Base-by-base conservation (phyloP, 2,329 filamentous ascomycete species). In the Monilinia vaccinii-corymbosi region DNA sequence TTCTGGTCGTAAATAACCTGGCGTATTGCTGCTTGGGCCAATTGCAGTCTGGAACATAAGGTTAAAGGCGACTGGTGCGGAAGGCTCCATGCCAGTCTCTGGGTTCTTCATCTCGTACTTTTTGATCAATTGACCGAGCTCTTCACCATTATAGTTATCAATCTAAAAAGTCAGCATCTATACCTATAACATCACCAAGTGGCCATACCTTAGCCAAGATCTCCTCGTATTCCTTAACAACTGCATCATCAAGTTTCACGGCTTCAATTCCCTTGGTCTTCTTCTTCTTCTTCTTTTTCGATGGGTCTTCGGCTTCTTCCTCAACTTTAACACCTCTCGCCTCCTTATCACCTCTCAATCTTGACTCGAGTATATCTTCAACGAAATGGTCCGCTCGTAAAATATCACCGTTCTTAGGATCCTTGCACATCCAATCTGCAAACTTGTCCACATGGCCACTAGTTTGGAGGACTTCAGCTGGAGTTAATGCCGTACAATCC, bases 31-130 rank as follows among this genome's bases (percentile, higher is more conserved):
- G 77, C 89, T 95, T 60, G 93, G 92, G 63, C 94, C 94, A 72
- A 99, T 97, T 40, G 89, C 81, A 46, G 93, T 97, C 75, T 93
- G 87, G 81, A 97, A 99, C 94, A 99, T 99, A 71, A 99, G 85
- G 78, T 99, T 99, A 83, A 97, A 97, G 46, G 91, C 81, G 55
- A 96, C 87, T 4, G 94, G 94, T 34, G 88, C 86, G 32, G 84
- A 82, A 42, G 95, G 86, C 68, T 89, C 83, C 63, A 85, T 83
- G 67, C 86, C 88, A 67, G 88, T 96, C 55, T 81, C 81, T 32
- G 93, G 92, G 76, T 96, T 96, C 76, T 84, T 89, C 74, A 99
- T 88, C 66, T 96, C 85, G 75, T 94, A 88, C 78, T 96, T 96
- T 72, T 81, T 84, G 78, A 99, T 97, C 61, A 99, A 82, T 70